phyloP scores from a whole-genome alignment of 768 basidiomycete genomes.

The Hypholoma fasciculare region DNA sequence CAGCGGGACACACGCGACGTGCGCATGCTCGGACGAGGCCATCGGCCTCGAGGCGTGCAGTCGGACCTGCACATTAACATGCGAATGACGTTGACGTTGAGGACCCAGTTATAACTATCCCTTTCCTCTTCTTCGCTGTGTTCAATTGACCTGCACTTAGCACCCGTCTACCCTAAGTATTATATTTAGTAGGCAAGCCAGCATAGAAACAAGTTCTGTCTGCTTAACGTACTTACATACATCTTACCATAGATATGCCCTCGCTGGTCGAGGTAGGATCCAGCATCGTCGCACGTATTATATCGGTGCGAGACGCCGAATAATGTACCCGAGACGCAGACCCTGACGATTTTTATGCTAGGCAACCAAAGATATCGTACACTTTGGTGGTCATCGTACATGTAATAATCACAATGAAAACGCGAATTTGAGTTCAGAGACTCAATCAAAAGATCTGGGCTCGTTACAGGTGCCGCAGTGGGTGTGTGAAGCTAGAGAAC shows the following conservation, averaged over 20 bases:
- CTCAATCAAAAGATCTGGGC: background rate
- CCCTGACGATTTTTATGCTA: slow-evolving; percentile 1
- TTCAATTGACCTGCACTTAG: background rate
- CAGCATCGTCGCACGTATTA: background rate
- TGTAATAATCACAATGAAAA: background rate
- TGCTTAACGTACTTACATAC: background rate
- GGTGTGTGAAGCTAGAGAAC: background rate
- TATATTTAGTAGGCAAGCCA: background rate
- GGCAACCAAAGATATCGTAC: background rate
- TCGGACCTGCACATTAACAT: too few relatives aligned
- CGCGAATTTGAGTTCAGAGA: background rate
- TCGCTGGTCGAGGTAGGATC: background rate
- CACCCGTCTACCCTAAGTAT: background rate
- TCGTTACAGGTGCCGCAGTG: background rate
- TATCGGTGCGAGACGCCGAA: background rate
- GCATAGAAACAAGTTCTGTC: background rate
- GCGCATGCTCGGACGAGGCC: background rate
- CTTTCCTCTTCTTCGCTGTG: background rate
- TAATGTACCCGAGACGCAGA: background rate
- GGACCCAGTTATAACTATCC: background rate
- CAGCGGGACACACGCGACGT: too few relatives aligned
- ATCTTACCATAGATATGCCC: background rate
- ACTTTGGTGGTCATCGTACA: background rate
- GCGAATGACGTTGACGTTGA: background rate
- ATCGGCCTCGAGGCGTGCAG: background rate